Conservation (phyloP, 164 flowering plant genomes). For the Amborella trichopoda region DNA sequence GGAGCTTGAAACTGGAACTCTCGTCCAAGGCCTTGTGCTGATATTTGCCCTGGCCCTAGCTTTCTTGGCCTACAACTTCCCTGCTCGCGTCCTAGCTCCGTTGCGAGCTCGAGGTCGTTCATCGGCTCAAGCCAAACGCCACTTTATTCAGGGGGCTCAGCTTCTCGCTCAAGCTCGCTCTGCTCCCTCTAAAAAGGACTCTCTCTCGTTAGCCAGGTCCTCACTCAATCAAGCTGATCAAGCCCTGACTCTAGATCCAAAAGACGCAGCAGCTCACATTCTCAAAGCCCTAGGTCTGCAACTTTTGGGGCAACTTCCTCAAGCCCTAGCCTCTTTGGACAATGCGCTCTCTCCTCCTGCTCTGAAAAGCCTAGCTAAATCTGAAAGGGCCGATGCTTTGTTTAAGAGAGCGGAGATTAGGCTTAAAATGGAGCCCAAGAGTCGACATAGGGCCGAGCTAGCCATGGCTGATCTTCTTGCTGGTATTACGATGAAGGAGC, state of each 20-base stretch:
- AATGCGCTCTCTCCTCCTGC: conserved; percentile 56
- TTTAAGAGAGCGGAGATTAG: conserved; percentile 50
- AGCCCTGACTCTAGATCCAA: conserved; percentile 56
- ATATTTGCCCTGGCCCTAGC: conserved; percentile 14
- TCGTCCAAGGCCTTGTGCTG: conserved; percentile 9
- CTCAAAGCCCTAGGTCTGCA: conserved; percentile 66
- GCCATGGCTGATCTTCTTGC: conserved; percentile 47
- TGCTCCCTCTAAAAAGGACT: conserved; percentile 13
- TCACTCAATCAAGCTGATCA: conserved; percentile 54
- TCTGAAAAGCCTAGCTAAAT: conserved; percentile 31
- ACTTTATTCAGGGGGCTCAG: conserved; percentile 86
- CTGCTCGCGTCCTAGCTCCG: no score
- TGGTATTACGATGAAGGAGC: conserved; percentile 32
- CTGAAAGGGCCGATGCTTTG: conserved; percentile 64
- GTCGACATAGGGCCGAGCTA: conserved; percentile 37
- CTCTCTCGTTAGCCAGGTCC: conserved; percentile 33
- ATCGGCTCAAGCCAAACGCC: conserved; percentile 76
- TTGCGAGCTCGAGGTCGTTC: no score
- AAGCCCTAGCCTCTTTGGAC: conserved; percentile 60
- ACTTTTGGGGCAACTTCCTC: conserved; percentile 41
- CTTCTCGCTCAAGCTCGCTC: conserved; percentile 58
- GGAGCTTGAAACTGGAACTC: conserved; percentile 3
- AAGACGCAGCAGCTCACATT: conserved; percentile 81
- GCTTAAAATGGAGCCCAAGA: conserved; percentile 30
- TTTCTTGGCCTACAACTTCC: conserved; percentile 39